Base-by-base conservation (phyloP, 1,284 basidiomycete genomes). In the Coniferiporia weirii region DNA sequence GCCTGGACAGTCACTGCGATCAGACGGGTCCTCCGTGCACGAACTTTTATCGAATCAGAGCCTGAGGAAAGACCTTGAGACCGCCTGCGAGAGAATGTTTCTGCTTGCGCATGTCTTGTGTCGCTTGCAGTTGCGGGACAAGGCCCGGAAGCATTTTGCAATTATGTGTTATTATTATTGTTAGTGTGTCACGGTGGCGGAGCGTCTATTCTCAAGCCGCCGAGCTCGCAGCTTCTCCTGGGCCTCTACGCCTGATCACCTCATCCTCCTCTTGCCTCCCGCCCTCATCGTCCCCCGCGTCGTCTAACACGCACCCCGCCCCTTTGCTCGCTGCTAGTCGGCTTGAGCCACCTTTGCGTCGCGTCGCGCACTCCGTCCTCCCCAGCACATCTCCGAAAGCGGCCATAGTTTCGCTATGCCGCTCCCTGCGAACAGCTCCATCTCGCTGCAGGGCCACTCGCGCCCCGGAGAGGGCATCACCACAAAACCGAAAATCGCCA, bases 401-500 rank as follows among this genome's bases (percentile, higher is more conserved):
- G 52, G 50, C 32, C 50, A 47, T 15, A 55, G 3, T 20, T 45
- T 12, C 32, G 36, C 4, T 19, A 89, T 89, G 87, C 85, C 87
- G 10, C 78, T 89, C 19, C 85, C 87, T 0, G 65, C 69, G 49
- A 72, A 76, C 63, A 71, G 72, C 1, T 73, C 76, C 1, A 76
- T 89, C 49, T 77, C 83, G 5, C 76, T 89, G 48, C 78, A 84
- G 40, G 78, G 82, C 45, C 76, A 78, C 61, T 74, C 81, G 1
- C 73, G 74, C 52, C 79, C 80, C 43, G 81, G 79, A 47, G 82
- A 80, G 61, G 73, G 78, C 0, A 66, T 76, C n/a, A 79, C 80
- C 40, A 76, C 83, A 0, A 80, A 79, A 57, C 82, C 82, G 10
- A 89, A 88, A 73, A 76, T 79, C 27, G 88, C 87, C 47, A 85